Base-by-base conservation (phyloP, 176 grass and related monocot species). In the Panicum miliaceum region DNA sequence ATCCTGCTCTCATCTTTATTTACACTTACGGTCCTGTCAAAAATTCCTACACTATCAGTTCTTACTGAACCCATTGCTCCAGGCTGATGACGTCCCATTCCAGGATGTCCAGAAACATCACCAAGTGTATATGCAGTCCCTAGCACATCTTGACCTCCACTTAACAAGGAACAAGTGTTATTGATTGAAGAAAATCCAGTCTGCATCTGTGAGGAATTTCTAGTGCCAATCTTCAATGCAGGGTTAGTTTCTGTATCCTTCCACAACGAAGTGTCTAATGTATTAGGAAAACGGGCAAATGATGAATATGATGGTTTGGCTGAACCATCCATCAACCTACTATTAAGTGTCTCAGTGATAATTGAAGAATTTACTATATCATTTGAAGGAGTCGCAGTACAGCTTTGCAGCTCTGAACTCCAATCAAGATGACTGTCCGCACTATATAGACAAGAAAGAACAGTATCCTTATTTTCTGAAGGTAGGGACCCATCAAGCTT, bases 1-100 rank as follows among this genome's bases (percentile, higher is more conserved):
- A 98, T 96, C 66, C 68, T 90, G 73, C 78, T 90, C 77, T 96
- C 96, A 74, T 92, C 93, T 32, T 81, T 95, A 95, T 94, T 85
- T 94, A 95, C 80, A 62, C 71, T 89, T 85, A 42, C 51, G 78
- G 85, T 45, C 29, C 82, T 95, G 62, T 89, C 88, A 90, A 78
- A 81, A 93, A 63, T 87, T 74, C 75, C 74, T 68, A 82, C n/a
- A 58, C 77, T 88, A 78, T 81, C 77, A 80, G 8, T 46, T 85
- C 37, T 86, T 76, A 48, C 82, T 37, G 71, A 66, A 76, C 59
- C 60, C 73, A 77, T 67, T 51, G 43, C 38, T 62, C 77, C 84
- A 86, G 82, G 75, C 45, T 81, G 84, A 68, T 78, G 59, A 67
- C 27, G 83, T 79, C 73, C 77, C 64, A 82, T 78, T 42, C 29